Base-by-base conservation (phyloP, 2,329 filamentous ascomycete genomes). In the Leptographium flavum region DNA sequence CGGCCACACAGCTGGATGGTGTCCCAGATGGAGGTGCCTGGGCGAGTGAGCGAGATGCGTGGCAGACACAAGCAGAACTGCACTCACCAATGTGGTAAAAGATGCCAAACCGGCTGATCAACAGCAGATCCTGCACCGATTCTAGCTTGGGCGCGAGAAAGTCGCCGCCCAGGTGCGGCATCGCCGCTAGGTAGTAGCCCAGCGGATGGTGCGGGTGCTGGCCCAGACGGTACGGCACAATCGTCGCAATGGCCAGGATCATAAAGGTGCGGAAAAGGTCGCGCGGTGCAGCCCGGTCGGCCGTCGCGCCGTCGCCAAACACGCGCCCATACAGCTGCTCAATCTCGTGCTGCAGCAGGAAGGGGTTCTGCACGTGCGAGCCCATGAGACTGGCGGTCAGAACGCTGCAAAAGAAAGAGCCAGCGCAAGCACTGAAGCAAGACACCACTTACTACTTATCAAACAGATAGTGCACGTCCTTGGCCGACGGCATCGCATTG, bases 101-200 rank as follows among this genome's bases (percentile, higher is more conserved):
- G 35, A 67, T 64, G 0, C 61, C 64, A 46, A 67, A 67, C 13
- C 63, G 54, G 9, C 57, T 60, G 15, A 67, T 53, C 5, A 67
- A 46, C 1, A 68, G 50, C 3, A 67, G 53, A 39, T 67, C 62
- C 45, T 67, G 62, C 10, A 67, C 58, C 1, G 61, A 60, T 6
- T 57, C 51, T 1, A 62, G 43, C 2, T 58, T 56, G n/a, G 54
- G 52, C 1, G 60, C 57, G 1, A 66, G 47, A 13, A 60, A 54
- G 3, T 56, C 53, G 0, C 52, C 43, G 10, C 56, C 54, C 3
- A 63, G 48, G 39, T 60, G 54, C 14, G 55, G 49, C 49, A 62
- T 54, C 1, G 65, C 64, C 2, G 63, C 56, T 10, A 60, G 55
- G 39, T 60, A 67, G 46, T 63, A 67, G 9, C 63, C 62, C 48